Base-by-base conservation (phyloP, 345 rosid genomes). In the Populus tremula region DNA sequence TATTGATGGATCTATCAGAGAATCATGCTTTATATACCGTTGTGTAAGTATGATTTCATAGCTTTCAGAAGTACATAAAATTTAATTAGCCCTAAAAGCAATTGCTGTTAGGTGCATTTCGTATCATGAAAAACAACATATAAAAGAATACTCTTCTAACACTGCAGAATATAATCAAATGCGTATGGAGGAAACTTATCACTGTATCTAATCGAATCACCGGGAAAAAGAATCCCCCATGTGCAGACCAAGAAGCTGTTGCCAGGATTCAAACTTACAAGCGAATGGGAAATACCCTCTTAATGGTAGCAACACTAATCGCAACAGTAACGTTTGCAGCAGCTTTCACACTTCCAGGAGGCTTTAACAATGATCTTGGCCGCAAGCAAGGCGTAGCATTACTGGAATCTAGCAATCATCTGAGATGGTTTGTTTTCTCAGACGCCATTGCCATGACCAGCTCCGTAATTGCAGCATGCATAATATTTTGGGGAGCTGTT, bases 381-480 rank as follows among this genome's bases (percentile, higher is more conserved):
- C 41, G 3, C 39, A 35, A 1, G 36, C 70, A 67, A 67, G 71
- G 71, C 45, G 18, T 31, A 11, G 71, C 71, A 2, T 20, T 67
- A 2, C 71, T 67, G 14, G 43, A 67, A 3, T 67, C 45, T 38
- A 67, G 71, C 45, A 14, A 0, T 21, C 25, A 17, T 21, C 21
- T 67, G 47, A 67, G 14, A 67, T 67, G 39, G 39, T 67, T 67
- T 12, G 21, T 67, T 67, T 35, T 35, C 45, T 5, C 71, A 6
- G 71, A 67, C 45, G 38, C 43, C 6, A 67, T 67, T 67, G 71
- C 71, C 71, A 67, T 67, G 71, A 38, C 45, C 23, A 31, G 71
- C 71, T 67, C 71, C 23, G 20, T 67, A 67, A n/a, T n/a, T 21
- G 49, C 71, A 67, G 71, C 71, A 2, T 67, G 71, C 71, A 9